Conservation (phyloP, 139 green algal species). For the Chlorella sp. region DNA sequence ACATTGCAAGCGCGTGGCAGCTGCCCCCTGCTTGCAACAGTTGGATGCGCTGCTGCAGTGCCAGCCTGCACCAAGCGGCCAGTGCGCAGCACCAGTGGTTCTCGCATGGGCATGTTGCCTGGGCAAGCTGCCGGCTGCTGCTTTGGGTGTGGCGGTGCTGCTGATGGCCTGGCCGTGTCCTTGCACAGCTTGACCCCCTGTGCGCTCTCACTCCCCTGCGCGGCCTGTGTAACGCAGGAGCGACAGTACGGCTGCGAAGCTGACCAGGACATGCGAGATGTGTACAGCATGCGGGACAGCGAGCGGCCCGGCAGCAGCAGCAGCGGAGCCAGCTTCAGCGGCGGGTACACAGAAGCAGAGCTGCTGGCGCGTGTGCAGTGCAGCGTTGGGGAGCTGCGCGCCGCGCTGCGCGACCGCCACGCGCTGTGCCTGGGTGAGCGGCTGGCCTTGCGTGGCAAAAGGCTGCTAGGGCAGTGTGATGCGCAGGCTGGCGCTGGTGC, state of each 20-base stretch:
- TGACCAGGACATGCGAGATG: neutral
- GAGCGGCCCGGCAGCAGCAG: neutral
- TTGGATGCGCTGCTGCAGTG: too few species aligned
- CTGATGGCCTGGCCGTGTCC: too few species aligned
- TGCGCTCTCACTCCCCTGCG: neutral
- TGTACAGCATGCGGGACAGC: neutral
- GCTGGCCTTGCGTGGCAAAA: too few species aligned
- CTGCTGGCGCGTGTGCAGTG: conserved; percentile 54
- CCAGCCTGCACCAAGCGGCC: too few species aligned
- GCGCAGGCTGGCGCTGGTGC: too few species aligned
- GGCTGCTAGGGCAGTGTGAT: too few species aligned
- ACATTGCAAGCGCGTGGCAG: too few species aligned
- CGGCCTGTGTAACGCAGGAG: neutral
- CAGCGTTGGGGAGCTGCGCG: conserved; percentile 43
- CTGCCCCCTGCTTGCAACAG: too few species aligned
- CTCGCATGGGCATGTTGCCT: too few species aligned
- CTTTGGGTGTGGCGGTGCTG: too few species aligned
- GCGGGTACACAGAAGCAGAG: conserved; percentile 46
- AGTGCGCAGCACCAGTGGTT: too few species aligned
- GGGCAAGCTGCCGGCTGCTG: too few species aligned
- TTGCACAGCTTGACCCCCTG: neutral
- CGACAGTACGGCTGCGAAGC: neutral
- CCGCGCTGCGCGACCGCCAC: conserved; percentile 39
- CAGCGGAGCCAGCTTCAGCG: neutral
- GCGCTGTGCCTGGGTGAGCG: conserved; percentile 49